Conservation (phyloP, 225 moss, liverwort and hornwort species). For the Pseudoscleropodium purum region DNA sequence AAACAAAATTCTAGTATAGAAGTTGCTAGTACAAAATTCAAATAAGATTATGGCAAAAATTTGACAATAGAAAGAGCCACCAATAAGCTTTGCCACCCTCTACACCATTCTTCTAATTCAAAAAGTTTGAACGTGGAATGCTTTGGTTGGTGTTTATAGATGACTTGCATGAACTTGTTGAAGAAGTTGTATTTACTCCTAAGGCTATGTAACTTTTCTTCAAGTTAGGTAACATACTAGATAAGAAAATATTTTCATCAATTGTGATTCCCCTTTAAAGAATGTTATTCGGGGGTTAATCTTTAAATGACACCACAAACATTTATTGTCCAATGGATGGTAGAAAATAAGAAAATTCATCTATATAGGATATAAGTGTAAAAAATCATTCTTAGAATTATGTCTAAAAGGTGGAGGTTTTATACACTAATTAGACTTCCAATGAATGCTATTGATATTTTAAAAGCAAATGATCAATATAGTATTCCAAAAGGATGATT, state of each 20-base stretch:
- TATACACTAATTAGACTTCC: not conserved
- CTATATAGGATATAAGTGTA: fast-evolving
- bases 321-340: not conserved
- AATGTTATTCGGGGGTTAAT: not conserved
- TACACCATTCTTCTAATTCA: fast-evolving
- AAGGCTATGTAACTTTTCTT: not conserved
- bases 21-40: fast-evolving
- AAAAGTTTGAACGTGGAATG: fast-evolving
- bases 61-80: not conserved
- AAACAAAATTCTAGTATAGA: fast-evolving
- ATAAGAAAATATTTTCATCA: not conserved
- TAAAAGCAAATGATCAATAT: not conserved
- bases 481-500: not conserved
- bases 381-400: not conserved
- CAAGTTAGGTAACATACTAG: fast-evolving
- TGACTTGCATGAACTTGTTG: fast-evolving
- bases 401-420: no score
- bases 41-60: not conserved
- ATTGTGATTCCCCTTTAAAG: fast-evolving
- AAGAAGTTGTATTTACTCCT: not conserved
- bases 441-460: not conserved
- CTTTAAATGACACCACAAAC: fast-evolving
- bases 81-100: no score
- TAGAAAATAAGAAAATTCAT: fast-evolving
- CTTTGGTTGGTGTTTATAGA: not conserved